Percentiles rank a stretch among this genome's conserved stretches.
Evolutionary conservation across 306 rosid species (phyloP).

Genomic region (Trichosanthes truncata): DNA sequence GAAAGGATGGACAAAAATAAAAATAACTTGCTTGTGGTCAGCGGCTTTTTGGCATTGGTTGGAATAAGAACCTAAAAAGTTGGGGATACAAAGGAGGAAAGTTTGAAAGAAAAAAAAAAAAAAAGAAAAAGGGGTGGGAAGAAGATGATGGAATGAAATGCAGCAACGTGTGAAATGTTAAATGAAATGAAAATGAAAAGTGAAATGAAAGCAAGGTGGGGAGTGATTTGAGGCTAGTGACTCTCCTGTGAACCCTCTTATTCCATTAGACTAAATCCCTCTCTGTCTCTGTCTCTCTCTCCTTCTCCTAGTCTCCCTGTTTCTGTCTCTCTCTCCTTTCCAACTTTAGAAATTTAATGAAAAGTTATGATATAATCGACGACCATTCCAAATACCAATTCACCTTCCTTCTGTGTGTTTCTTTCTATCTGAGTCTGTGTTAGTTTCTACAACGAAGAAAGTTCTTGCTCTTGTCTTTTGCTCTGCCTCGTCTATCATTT

Average conservation of each 20-base stretch:
- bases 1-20: neutral
- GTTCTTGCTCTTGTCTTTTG: neutral
- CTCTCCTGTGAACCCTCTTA: constrained; percentile 2
- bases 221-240: constrained; percentile 7
- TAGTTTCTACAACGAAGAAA: neutral
- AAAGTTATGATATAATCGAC: neutral
- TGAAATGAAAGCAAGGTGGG: constrained; percentile 3
- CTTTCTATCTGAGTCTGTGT: neutral
- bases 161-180: constrained; percentile 7
- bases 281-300: neutral
- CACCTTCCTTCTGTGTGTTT: neutral
- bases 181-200: constrained; percentile 5
- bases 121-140: neutral
- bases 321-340: neutral
- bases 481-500: neutral
- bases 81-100: neutral
- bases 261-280: constrained; percentile 1
- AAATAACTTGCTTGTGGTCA: neutral
- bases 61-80: constrained; percentile 3
- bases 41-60: neutral
- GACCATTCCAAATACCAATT: neutral
- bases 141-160: neutral
- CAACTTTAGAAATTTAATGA: constrained; percentile 1
- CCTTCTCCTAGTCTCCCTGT: neutral
- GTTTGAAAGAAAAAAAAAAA: too few relatives aligned